Evolutionary conservation across 352 stramenopile species (phyloP).

Genomic region (Pythium phragmitis): DNA sequence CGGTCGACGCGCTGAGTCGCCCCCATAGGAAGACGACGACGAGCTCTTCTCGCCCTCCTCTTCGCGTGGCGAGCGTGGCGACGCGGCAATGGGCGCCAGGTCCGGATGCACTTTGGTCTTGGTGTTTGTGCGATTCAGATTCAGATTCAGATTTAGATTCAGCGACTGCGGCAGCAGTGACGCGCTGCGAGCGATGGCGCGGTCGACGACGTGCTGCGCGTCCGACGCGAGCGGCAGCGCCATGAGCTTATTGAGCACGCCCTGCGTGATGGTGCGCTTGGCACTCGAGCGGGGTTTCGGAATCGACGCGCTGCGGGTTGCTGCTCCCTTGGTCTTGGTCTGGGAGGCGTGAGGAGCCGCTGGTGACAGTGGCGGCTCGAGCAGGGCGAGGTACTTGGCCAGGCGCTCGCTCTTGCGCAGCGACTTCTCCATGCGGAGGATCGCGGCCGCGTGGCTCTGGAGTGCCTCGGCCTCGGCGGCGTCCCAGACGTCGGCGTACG

Average conservation of each 20-base stretch:
- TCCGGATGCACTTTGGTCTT: slow-evolving; percentile 22
- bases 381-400: slow-evolving; percentile 39
- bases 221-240: slow-evolving; percentile 22
- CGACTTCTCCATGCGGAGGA: slow-evolving; percentile 57
- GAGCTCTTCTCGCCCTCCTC: not conserved
- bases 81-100: not conserved
- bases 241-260: slow-evolving; percentile 31
- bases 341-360: too few species aligned
- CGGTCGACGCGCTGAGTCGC: not conserved
- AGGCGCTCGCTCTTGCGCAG: slow-evolving; percentile 33
- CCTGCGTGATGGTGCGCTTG: slow-evolving; percentile 32
- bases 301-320: not conserved
- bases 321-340: too few species aligned
- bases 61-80: not conserved
- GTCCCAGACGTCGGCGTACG: slow-evolving; percentile 56
- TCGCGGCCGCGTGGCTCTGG: slow-evolving; percentile 49
- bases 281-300: slow-evolving; percentile 26
- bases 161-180: not conserved
- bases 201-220: slow-evolving; percentile 13
- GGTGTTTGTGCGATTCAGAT: not conserved
- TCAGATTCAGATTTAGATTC: not conserved
- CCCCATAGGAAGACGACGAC: not conserved
- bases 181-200: slow-evolving; percentile 8
- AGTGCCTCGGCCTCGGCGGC: slow-evolving; percentile 56
- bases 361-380: slow-evolving; percentile 11